These are phyloP conservation scores for Cicer bijugum DNA, from an alignment of 306 rosid genomes.

Conservation along the genomic window DNA sequence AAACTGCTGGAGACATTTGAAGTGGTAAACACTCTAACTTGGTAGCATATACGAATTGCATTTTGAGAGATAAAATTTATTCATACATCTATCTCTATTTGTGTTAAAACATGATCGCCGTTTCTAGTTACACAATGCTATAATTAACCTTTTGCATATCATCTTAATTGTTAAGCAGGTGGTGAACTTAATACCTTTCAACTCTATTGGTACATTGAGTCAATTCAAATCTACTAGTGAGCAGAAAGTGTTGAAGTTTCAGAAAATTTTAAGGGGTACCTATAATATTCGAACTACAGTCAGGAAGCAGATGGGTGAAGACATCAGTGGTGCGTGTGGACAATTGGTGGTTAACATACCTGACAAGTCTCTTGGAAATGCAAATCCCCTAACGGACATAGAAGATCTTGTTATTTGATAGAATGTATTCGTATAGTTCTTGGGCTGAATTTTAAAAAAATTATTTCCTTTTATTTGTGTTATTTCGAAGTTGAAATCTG, in stretches of 20 bases:
- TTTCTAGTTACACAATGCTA: conserved; percentile 9
- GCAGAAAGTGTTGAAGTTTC: conserved; percentile 72
- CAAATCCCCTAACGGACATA: conserved; percentile 67
- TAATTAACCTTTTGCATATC: conserved; percentile 31
- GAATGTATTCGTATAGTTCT: conserved; percentile 2
- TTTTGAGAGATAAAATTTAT: not conserved
- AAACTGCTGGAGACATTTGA: conserved; percentile 77
- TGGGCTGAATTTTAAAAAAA: not conserved
- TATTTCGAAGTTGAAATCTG: conserved; percentile 12
- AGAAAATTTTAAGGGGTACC: conserved; percentile 77
- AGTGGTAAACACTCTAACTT: conserved; percentile 67
- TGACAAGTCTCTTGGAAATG: conserved; percentile 54
- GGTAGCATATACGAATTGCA: conserved; percentile 5
- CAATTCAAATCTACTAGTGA: conserved; percentile 71
- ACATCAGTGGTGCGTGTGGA: conserved; percentile 98
- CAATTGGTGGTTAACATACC: conserved; percentile 79
- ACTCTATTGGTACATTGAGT: conserved; percentile 85
- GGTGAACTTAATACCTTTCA: conserved; percentile 93
- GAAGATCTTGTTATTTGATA: conserved; percentile 80
- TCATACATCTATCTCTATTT: not conserved
- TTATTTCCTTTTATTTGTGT: conserved; percentile 6
- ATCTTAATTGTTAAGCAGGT: conserved; percentile 63
- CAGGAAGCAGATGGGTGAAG: conserved; percentile 95
- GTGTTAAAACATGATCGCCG: not conserved
- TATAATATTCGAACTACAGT: conserved; percentile 83